Percentiles rank a stretch among this genome's conserved stretches.
Evolutionary conservation across 257 asterid genomes (phyloP).

Genomic region (Nicotiana tomentosiformis): DNA sequence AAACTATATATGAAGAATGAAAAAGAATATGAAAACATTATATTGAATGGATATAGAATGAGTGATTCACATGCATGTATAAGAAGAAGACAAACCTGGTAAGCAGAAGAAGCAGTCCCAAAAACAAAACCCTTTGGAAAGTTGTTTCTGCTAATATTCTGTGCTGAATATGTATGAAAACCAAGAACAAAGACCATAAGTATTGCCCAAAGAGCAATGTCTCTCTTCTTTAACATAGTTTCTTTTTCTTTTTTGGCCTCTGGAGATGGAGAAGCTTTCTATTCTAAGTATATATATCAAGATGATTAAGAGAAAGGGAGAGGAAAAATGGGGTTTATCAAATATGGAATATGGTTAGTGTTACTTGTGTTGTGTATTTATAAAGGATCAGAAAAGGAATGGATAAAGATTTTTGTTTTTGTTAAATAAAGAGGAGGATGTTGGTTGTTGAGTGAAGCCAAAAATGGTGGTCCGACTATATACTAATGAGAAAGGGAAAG

Average conservation of each 20-base stretch:
- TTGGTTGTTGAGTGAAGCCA: conserved; percentile 3
- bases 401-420: background rate
- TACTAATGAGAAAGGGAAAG: background rate
- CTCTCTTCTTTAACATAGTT: background rate
- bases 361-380: background rate
- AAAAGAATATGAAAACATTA: background rate
- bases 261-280: background rate
- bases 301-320: background rate
- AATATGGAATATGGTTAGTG: background rate
- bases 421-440: background rate
- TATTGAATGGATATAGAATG: background rate
- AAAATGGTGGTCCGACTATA: background rate
- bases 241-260: background rate
- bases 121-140: conserved; percentile 79
- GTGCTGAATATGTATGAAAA: conserved; percentile 20
- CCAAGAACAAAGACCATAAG: conserved; percentile 5
- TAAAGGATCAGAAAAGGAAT: background rate
- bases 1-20: background rate
- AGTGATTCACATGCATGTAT: conserved; percentile 1
- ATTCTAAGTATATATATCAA: background rate
- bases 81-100: conserved; percentile 41
- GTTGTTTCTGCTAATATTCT: conserved; percentile 42
- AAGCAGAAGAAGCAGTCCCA: conserved; percentile 93
- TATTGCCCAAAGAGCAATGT: background rate
- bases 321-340: background rate